Evolutionary conservation across 108 stramenopile species (phyloP).

Genomic region (Parmales sp.): DNA sequence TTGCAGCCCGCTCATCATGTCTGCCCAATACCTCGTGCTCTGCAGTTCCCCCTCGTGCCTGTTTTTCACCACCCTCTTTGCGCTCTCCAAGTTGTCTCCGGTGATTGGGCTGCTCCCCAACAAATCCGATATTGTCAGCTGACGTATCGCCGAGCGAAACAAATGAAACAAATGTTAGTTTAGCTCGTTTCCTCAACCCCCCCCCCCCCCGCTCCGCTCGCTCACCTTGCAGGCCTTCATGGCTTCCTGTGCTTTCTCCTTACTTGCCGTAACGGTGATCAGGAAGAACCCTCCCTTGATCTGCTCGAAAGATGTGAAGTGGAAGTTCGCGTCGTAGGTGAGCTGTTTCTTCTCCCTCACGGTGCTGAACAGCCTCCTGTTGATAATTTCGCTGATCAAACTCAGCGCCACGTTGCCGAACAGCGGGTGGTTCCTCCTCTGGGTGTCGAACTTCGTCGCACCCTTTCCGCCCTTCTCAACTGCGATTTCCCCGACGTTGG

Average conservation of each 20-base stretch:
- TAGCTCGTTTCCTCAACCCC: too few relatives aligned
- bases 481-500: constrained; percentile 46
- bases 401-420: constrained; percentile 74
- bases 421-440: constrained; percentile 72
- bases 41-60: constrained; percentile 82
- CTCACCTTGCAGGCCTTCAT: constrained; percentile 91
- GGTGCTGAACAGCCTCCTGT: constrained; percentile 82
- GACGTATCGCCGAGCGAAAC: too few relatives aligned
- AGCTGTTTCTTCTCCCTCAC: constrained; percentile 89
- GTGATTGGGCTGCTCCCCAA: constrained; percentile 59
- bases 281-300: constrained; percentile 88
- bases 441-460: constrained; percentile 64
- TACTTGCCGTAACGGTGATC: constrained; percentile 87
- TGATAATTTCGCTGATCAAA: constrained; percentile 75
- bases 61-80: constrained; percentile 80
- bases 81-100: constrained; percentile 84
- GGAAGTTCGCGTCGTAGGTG: constrained; percentile 95
- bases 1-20: constrained; percentile 85
- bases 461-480: constrained; percentile 50
- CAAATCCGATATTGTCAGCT: constrained; percentile 57
- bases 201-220: too few relatives aligned
- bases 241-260: constrained; percentile 84
- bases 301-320: constrained; percentile 79
- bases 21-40: constrained; percentile 78
- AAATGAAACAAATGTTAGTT: too few relatives aligned